Base-by-base conservation (phyloP, 2,329 filamentous ascomycete genomes). In the Ophiostoma sp. region DNA sequence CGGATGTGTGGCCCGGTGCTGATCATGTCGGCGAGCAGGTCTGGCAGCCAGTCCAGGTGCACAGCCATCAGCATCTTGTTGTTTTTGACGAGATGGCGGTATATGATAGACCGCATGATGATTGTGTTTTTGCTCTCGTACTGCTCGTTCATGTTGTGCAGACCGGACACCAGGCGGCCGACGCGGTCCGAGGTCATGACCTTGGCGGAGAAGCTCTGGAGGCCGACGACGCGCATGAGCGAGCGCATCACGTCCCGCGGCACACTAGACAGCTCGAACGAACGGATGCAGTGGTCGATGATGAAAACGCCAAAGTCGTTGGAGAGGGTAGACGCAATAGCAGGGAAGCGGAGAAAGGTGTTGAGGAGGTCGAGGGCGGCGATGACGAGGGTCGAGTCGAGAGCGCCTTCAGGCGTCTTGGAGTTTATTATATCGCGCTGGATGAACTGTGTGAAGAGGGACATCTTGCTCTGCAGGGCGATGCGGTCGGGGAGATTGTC, bases 11-110 rank as follows among this genome's bases (percentile, higher is more conserved):
- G 89, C 65, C 93, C 81, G 44, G 81, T 87, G 76, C 92, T 93
- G 52, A 96, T 83, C 83, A 97, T 88, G 65, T 92, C 92, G 27
- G 87, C 87, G 71, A 98, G 87, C 27, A 97, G 80, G 76, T 96
- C 89, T 66, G 89, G 84, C 65, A 97, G 81, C 94, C 95, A 99
- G 69, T 91, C 84, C 2, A 85, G 82, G 68, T 92, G 87, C 38
- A 83, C 79, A 16, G 88, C 79, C 88, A 99, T 96, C 36, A 87
- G 80, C 18, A 82, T 78, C 66, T 85, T 88, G 4, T 87, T 85
- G 77, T 96, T 91, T 69, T 85, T 85, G 38, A 74, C 78, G 1
- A 99, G 81, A 67, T 87, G 89, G 71, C 87, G 87, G 76, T 97
- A 97, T 66, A 96, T 89, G 64, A 87, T 82, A 11, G 97, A 82